Conservation (phyloP, 345 rosid species). For the Salix exigua region DNA sequence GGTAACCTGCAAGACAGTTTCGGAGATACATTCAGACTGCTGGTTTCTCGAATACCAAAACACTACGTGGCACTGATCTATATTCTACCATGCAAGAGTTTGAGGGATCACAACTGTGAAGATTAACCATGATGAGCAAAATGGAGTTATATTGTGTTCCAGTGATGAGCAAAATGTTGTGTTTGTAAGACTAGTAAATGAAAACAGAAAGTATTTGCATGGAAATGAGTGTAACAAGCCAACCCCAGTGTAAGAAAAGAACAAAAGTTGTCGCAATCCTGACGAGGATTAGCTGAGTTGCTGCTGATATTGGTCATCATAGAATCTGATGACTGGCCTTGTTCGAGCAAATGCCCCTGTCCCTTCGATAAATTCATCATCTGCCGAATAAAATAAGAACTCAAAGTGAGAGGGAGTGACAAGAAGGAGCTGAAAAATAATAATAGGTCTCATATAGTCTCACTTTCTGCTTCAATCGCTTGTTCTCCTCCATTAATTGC, state of each 20-base stretch:
- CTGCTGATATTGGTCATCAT: background rate
- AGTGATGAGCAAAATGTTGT: too few species aligned
- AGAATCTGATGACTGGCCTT: background rate
- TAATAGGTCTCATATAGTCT: background rate
- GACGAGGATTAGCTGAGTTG: background rate
- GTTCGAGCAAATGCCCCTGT: background rate
- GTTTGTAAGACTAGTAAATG: too few species aligned
- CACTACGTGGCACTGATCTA: too few species aligned
- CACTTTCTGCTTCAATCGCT: constrained; percentile 26
- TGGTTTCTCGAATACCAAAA: too few species aligned
- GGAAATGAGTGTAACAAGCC: background rate
- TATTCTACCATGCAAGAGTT: too few species aligned
- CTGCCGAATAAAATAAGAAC: background rate
- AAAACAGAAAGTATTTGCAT: too few species aligned
- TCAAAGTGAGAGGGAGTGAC: background rate
- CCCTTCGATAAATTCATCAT: background rate
- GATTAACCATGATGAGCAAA: too few species aligned
- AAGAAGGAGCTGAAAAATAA: background rate
- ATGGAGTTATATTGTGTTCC: too few species aligned
- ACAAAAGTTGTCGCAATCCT: background rate
- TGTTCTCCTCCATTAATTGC: constrained; percentile 26
- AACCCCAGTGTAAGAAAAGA: background rate
- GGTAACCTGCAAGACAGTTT: constrained; percentile 27
- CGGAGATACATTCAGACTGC: too few species aligned
- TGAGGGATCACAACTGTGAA: too few species aligned